Conservation (phyloP, 306 rosid species). For the Vigna reflexopilosa region DNA sequence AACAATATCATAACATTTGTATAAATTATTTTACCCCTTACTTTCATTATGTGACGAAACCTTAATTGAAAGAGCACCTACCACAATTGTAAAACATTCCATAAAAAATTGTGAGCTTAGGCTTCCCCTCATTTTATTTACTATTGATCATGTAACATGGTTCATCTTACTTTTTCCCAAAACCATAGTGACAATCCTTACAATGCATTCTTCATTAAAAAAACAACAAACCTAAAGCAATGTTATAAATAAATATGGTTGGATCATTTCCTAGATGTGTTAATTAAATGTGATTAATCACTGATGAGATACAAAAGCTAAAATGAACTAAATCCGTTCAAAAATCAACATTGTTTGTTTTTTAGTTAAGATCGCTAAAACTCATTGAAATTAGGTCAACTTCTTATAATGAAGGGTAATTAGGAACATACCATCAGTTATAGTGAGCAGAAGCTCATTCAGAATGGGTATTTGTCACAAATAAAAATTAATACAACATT, state of each 20-base stretch:
- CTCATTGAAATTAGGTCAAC: constrained; percentile 4
- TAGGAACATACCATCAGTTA: constrained; percentile 17
- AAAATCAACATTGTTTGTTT: neutral
- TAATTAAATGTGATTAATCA: neutral
- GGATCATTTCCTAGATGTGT: neutral
- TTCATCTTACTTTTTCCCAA: constrained; percentile 15
- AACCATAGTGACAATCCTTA: constrained; percentile 20
- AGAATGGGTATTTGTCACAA: neutral
- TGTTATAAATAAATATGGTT: neutral
- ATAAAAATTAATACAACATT: constrained; percentile 4
- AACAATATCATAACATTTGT: too few relatives aligned
- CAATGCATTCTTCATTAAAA: constrained; percentile 19
- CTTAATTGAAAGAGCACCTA: too few relatives aligned
- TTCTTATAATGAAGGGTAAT: constrained; percentile 16
- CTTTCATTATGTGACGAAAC: constrained; percentile 71
- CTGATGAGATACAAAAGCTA: neutral
- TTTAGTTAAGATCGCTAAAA: constrained; percentile 4
- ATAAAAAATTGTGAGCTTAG: neutral
- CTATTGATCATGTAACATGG: neutral
- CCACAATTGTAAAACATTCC: too few relatives aligned
- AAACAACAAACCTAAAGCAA: neutral
- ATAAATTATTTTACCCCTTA: constrained; percentile 85
- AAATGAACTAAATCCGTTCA: neutral
- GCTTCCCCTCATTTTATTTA: neutral
- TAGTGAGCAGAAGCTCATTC: neutral